Evolutionary conservation across 257 asterid species (phyloP).

Genomic region (Jaltomata sinuosa): DNA sequence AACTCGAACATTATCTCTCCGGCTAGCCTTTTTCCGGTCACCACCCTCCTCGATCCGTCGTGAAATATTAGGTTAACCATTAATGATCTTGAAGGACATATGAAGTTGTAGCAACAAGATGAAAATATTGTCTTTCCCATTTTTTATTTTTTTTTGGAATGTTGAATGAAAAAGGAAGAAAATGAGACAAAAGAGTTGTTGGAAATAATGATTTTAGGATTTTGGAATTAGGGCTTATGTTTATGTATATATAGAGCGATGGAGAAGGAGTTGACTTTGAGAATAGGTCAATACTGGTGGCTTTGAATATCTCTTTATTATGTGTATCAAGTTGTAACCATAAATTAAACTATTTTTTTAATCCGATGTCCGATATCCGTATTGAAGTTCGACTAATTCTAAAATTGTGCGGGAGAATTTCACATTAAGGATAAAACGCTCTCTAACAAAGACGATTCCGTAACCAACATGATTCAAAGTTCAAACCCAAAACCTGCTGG

Average conservation of each 20-base stretch:
- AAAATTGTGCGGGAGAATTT: rapidly evolving
- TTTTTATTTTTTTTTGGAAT: background rate
- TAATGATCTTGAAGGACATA: slow-evolving; percentile 1
- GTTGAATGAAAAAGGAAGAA: background rate
- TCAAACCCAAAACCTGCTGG: rapidly evolving
- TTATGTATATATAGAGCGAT: background rate
- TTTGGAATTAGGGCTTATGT: background rate
- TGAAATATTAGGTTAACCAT: slow-evolving; percentile 31
- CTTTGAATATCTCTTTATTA: slow-evolving; percentile 11
- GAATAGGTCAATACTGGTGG: slow-evolving; percentile 35
- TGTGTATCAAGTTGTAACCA: background rate
- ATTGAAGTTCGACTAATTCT: background rate
- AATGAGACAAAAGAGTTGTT: background rate
- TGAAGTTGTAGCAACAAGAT: background rate
- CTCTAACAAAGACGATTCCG: rapidly evolving
- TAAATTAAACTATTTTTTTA: background rate
- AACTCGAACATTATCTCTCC: slow-evolving; percentile 77
- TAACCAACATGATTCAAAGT: background rate
- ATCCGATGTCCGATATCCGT: background rate
- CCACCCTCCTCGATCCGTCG: slow-evolving; percentile 38
- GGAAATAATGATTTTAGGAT: background rate
- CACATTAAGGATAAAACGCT: rapidly evolving
- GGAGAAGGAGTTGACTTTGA: slow-evolving; percentile 4
- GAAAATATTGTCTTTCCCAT: background rate
- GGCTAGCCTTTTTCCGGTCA: slow-evolving; percentile 41